Evolutionary conservation across 805 yeast species (phyloP), one percentile per base, ranked within the genome.

Genomic region (Pichia gijzeniarum): DNA sequence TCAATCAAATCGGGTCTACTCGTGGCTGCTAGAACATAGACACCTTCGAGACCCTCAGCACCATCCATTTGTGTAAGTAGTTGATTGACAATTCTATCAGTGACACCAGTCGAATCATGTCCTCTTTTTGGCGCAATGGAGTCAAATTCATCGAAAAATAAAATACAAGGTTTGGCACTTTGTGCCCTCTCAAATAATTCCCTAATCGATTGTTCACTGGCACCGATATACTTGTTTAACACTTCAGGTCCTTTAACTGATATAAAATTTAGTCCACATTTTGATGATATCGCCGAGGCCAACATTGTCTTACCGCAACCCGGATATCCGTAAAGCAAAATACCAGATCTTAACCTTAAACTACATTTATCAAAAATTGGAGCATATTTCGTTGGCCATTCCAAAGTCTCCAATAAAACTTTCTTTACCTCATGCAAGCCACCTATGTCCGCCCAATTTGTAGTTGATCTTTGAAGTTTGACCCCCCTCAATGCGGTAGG

Each of bases 1-100:
- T 93, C 99, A 52, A 93, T 90, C 54, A 93, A 72, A 58, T 93
- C 99, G 0, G 99, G 99, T 56, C 99, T 74, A 55, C 93, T 82
- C 0, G 98, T 93, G 1, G 98, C 99, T 0, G 98, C 98, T 21
- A 93, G 70, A 0, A 93, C 96, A 60, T 93, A 91, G 2, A 93
- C 98, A 3, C 98, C 97, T 56, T 90, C 97, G 25, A 90, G 70
- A 0, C 98, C 97, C 63, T 93, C 98, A 1, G 98, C 98, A 68
- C 99, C 99, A 64, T 93, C 99, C 96, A 93, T 90, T 61, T 93
- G 97, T 0, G 99, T 93, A 56, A 93, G 74, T 79, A 93, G 77
- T 61, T 93, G 99, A 65, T 93, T 93, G 21, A 93, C 99, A 35
- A 93, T 96, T 55, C 99, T 75, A 62, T 93, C 99, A 3, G 98